Base-by-base conservation (phyloP, 768 basidiomycete genomes). In the Daedalea quercina region DNA sequence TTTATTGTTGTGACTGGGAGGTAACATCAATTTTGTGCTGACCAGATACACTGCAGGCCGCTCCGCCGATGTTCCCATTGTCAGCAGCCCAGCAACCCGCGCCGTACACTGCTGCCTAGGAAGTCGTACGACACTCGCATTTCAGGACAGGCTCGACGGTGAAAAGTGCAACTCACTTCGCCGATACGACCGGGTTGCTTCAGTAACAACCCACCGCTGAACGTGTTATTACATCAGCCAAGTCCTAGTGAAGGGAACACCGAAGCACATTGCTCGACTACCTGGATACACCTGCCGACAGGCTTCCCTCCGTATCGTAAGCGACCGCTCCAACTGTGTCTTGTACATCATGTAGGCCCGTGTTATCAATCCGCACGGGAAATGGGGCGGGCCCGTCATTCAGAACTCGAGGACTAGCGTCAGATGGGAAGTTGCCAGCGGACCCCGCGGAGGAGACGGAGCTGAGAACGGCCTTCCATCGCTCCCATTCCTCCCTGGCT, bases 281-380 rank as follows among this genome's bases (percentile, higher is more conserved):
- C 85, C 85, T 88, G 26, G 87, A 90, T 15, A 89, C 87, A 1
- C 87, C 87, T n/a, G 85, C 81, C 12, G 84, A 81, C 50, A 82
- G 60, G 15, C 73, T 71, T 3, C 69, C 75, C 2, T 28, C 44
- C 1, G 62, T 59, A 57, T 77, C 73, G 67, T 76, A 80, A 13
- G 73, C 81, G 33, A 89, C 73, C n/a, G 87, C 88, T 15, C 90
- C 90, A 6, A 92, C 90, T 0, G 90, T 92, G 63, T 92, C 90
- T 61, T 90, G 85, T 50, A 81, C 72, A 55, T 69, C 70, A 54
- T 61, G 58, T 59, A 66, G 54, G 52, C 44, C 57, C 11, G 47
- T 28, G 9, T 12, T 17, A 24, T 20, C 13, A 19, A 24, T 56
- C 13, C 23, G 8, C 15, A 15, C 37, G 6, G 37, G 15, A 3